Conservation (phyloP, 2,329 filamentous ascomycete species). For the Chaetomium sp. region DNA sequence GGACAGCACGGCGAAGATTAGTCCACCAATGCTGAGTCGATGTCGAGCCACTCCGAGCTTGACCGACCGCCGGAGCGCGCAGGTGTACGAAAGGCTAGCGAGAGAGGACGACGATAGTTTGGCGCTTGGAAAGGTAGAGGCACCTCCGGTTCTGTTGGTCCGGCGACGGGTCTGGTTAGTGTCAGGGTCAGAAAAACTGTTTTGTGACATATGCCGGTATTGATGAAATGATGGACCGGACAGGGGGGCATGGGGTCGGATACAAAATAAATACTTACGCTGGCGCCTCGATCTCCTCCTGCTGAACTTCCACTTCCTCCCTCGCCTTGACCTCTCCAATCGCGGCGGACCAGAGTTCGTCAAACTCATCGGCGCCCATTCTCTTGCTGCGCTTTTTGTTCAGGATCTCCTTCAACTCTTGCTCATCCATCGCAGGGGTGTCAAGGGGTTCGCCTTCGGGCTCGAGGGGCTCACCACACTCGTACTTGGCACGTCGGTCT, state of each 20-base stretch:
- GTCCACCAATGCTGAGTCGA: constrained; percentile 73
- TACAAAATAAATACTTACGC: constrained; percentile 44
- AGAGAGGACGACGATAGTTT: constrained; percentile 79
- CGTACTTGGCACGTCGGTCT: constrained; percentile 77
- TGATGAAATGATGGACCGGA: neutral
- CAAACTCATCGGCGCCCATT: constrained; percentile 83
- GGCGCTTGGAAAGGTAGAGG: constrained; percentile 54
- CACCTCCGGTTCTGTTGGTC: constrained; percentile 65
- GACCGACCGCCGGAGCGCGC: constrained; percentile 71
- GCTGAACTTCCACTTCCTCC: constrained; percentile 52
- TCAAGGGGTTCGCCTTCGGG: constrained; percentile 54
- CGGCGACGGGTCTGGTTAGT: constrained; percentile 83
- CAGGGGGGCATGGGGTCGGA: neutral
- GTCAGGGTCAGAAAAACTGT: constrained; percentile 32
- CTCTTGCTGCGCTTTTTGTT: constrained; percentile 70
- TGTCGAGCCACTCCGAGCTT: constrained; percentile 76
- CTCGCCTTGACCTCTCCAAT: constrained; percentile 62
- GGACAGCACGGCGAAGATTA: constrained; percentile 45
- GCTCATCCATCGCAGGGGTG: constrained; percentile 56
- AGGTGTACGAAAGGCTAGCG: constrained; percentile 82
- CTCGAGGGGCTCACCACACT: constrained; percentile 70
- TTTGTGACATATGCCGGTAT: neutral
- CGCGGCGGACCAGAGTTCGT: constrained; percentile 74
- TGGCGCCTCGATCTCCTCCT: constrained; percentile 26
- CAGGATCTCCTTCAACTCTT: constrained; percentile 71